phyloP scores from a whole-genome alignment of 2,329 filamentous ascomycete genomes.

The Xylariaceae sp. region DNA sequence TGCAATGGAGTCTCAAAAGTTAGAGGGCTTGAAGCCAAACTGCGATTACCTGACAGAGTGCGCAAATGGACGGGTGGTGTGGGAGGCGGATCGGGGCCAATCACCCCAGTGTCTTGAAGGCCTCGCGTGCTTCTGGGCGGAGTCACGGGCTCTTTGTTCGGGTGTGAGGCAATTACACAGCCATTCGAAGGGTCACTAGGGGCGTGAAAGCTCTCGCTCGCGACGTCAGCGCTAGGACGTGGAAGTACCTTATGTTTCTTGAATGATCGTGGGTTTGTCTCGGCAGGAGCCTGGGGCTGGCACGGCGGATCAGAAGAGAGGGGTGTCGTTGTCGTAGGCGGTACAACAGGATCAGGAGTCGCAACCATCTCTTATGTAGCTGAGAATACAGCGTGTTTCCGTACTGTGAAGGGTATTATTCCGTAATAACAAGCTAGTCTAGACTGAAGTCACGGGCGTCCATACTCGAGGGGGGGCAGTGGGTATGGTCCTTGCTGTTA shows the following conservation, averaged over 20 bases:
- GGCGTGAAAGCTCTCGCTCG: conserved; percentile 16
- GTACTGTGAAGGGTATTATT: not conserved
- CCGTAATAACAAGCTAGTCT: conserved; percentile 14
- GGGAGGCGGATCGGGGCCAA: conserved; percentile 52
- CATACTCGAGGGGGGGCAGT: conserved; percentile 21
- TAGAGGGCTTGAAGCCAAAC: conserved; percentile 39
- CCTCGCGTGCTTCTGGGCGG: conserved; percentile 39
- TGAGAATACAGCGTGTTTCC: not conserved
- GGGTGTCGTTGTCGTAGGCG: conserved; percentile 24
- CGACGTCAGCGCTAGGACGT: conserved; percentile 31
- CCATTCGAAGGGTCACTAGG: conserved; percentile 30
- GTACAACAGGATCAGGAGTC: conserved; percentile 27
- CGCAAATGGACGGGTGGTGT: conserved; percentile 58
- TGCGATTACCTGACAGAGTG: conserved; percentile 49
- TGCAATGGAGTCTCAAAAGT: conserved; percentile 36
- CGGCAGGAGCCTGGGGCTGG: conserved; percentile 24
- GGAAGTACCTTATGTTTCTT: conserved; percentile 38
- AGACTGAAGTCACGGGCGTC: conserved; percentile 21
- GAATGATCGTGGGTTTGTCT: conserved; percentile 30
- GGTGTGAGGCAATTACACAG: conserved; percentile 24
- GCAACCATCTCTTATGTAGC: conserved; percentile 27
- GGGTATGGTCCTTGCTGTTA: conserved; percentile 1
- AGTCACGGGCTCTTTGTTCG: conserved; percentile 35
- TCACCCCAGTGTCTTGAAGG: conserved; percentile 36
- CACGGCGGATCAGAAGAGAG: conserved; percentile 31